A percentile compares a stretch with the other conserved stretches of the same genome.
These are phyloP conservation scores for Lumnitzera littorea DNA, from an alignment of 345 rosid species.

Conservation along the genomic window DNA sequence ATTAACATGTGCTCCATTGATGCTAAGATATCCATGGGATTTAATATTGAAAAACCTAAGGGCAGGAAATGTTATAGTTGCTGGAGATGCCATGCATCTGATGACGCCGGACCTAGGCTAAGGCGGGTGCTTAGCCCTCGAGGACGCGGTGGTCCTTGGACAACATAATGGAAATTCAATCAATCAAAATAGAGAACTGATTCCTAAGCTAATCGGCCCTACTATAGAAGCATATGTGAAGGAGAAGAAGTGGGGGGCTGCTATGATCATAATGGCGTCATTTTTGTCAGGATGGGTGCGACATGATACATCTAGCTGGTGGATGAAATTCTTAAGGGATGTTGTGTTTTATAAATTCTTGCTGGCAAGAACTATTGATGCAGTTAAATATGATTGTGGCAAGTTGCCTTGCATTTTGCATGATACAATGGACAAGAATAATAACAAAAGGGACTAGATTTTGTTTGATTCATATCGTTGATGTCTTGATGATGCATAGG, in stretches of 20 bases:
- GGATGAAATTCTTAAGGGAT: constrained; percentile 26
- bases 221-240: constrained; percentile 18
- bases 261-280: constrained; percentile 17
- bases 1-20: constrained; percentile 20
- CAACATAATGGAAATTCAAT: constrained; percentile 24
- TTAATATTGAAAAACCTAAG: constrained; percentile 24
- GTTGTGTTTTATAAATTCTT: constrained; percentile 13
- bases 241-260: constrained; percentile 32
- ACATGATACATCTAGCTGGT: constrained; percentile 21
- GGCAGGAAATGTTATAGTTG: constrained; percentile 30
- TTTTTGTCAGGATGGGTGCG: constrained; percentile 33
- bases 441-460: no score
- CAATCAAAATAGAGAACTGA: constrained; percentile 1
- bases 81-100: constrained; percentile 53
- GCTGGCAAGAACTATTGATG: background rate
- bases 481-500: no score
- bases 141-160: constrained; percentile 35
- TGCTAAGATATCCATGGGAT: constrained; percentile 34
- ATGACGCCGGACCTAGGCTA: constrained; percentile 47
- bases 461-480: no score
- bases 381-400: constrained; percentile 25
- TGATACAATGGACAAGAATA: no score
- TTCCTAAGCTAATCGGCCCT: constrained; percentile 1
- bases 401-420: constrained; percentile 14
- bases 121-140: constrained; percentile 37